These are phyloP conservation scores for Trichoderma guizhouense DNA, from an alignment of 2,329 filamentous ascomycete genomes.

Conservation along the genomic window DNA sequence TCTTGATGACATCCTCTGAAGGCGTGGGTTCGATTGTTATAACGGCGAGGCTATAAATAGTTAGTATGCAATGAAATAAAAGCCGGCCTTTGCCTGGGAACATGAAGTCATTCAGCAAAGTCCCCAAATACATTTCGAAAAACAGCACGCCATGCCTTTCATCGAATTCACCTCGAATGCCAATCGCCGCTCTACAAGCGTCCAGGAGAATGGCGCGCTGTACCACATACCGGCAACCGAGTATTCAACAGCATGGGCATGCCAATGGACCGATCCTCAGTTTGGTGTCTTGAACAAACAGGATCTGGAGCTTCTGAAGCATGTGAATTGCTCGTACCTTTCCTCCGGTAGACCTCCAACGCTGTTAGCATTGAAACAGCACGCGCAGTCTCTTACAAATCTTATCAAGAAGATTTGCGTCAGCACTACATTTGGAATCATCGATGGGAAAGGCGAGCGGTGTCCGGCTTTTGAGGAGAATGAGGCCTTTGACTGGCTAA, in stretches of 20 bases:
- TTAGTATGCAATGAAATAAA: not conserved
- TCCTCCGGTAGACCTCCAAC: slow-evolving; percentile 54
- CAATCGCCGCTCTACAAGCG: not conserved
- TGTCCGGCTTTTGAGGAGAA: slow-evolving; percentile 36
- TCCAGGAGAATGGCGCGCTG: not conserved
- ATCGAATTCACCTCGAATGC: not conserved
- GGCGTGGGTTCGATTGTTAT: not conserved
- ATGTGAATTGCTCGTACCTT: slow-evolving; percentile 57
- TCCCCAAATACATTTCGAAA: not conserved
- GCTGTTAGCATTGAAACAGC: slow-evolving; percentile 56
- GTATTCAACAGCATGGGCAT: slow-evolving; percentile 29
- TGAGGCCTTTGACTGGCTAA: slow-evolving; percentile 57
- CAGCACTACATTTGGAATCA: slow-evolving; percentile 28
- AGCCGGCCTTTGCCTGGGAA: not conserved
- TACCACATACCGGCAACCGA: slow-evolving; percentile 25
- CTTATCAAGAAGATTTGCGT: slow-evolving; percentile 50
- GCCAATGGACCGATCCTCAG: slow-evolving; percentile 25
- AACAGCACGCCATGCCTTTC: not conserved
- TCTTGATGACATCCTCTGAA: not conserved
- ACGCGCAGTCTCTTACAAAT: slow-evolving; percentile 54
- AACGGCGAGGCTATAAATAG: not conserved
- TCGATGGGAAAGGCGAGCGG: slow-evolving; percentile 25
- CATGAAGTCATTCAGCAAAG: not conserved
- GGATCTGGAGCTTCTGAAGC: slow-evolving; percentile 29
- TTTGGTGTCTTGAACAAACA: slow-evolving; percentile 22